Evolutionary conservation across 2,329 filamentous ascomycete species (phyloP).

Genomic region (Sporothrix sp.): DNA sequence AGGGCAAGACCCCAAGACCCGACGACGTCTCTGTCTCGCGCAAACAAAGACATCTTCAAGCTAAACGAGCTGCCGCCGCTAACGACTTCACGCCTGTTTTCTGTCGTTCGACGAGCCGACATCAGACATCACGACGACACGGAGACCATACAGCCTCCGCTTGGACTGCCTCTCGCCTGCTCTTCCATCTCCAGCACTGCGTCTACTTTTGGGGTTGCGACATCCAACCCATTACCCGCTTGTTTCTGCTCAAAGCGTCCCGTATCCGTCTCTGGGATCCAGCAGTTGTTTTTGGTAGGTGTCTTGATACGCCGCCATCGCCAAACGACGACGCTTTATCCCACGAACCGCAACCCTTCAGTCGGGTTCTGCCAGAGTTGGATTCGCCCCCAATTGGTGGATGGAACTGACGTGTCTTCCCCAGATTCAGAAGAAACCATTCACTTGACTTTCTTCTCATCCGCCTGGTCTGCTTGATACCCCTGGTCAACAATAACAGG

Average conservation of each 20-base stretch:
- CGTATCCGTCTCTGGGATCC: too few species aligned
- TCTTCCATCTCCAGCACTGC: too few species aligned
- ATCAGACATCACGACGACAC: too few species aligned
- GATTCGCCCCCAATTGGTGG: not conserved
- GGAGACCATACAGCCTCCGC: too few species aligned
- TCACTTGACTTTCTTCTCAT: slow-evolving; percentile 8
- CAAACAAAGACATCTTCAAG: not conserved
- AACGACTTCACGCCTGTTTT: slow-evolving; percentile 2
- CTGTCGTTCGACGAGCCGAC: too few species aligned
- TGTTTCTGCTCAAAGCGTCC: too few species aligned
- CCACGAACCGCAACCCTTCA: not conserved
- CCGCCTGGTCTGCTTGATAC: not conserved
- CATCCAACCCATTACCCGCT: too few species aligned
- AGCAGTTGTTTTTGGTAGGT: too few species aligned
- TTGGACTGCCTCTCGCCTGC: not conserved
- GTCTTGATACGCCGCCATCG: too few species aligned
- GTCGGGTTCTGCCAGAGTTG: too few species aligned
- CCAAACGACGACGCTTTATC: not conserved
- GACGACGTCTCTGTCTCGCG: not conserved
- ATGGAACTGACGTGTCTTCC: not conserved
- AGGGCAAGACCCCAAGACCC: not conserved
- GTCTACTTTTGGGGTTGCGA: too few species aligned
- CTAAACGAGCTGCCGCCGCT: slow-evolving; percentile 1
- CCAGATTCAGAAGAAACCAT: slow-evolving; percentile 5
- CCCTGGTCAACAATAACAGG: not conserved